phyloP scores from a whole-genome alignment of 345 rosid species.

The Sisymbrium irio region DNA sequence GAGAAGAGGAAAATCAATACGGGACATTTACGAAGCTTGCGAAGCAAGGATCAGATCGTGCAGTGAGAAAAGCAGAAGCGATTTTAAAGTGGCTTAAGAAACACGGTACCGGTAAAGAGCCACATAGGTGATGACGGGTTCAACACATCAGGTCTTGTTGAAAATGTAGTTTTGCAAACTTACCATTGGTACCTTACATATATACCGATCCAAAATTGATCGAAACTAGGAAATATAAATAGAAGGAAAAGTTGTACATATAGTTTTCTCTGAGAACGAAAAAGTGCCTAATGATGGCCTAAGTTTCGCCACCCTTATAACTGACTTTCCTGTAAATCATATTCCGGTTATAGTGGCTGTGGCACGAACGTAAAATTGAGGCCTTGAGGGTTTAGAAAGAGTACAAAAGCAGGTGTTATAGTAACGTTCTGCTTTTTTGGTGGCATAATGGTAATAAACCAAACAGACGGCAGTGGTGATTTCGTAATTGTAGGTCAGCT shows the following conservation, averaged over 20 bases:
- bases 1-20: constrained; percentile 37
- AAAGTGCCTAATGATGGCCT: not conserved
- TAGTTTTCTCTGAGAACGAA: not conserved
- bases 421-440: not conserved
- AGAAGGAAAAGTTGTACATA: not conserved
- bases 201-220: constrained; percentile 6
- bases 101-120: constrained; percentile 23
- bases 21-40: constrained; percentile 44
- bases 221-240: not conserved
- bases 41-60: constrained; percentile 44
- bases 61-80: constrained; percentile 51
- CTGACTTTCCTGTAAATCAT: not conserved
- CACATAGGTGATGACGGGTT: constrained; percentile 23
- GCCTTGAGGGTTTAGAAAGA: not conserved
- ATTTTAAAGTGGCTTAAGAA: constrained; percentile 40
- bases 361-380: not conserved
- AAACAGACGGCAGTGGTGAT: not conserved
- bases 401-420: not conserved
- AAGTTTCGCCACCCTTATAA: constrained; percentile 2
- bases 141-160: constrained; percentile 4
- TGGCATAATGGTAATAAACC: not conserved
- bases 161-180: not conserved
- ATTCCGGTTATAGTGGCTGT: not conserved
- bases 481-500: not conserved
- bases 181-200: not conserved